Conservation (phyloP, 2,329 filamentous ascomycete genomes). For the Trichoderma guizhouense region DNA sequence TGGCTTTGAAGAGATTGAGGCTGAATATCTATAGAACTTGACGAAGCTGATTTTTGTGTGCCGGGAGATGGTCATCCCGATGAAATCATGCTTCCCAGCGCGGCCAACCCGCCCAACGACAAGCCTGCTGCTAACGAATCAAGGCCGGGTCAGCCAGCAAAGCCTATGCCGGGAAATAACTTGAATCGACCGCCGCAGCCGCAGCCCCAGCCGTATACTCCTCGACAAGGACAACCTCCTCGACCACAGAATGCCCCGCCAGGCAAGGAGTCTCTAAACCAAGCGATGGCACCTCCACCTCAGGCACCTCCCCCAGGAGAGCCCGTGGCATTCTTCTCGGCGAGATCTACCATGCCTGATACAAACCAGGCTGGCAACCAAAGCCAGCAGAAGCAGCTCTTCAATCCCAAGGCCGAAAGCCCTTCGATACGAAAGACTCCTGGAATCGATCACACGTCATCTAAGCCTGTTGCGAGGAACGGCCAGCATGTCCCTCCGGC, state of each 20-base stretch:
- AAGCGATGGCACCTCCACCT: conserved; percentile 25
- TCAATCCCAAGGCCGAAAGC: conserved; percentile 72
- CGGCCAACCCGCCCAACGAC: conserved; percentile 22
- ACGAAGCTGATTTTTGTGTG: conserved; percentile 73
- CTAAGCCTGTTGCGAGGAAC: conserved; percentile 64
- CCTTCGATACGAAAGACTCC: conserved; percentile 87
- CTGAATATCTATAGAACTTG: conserved; percentile 57
- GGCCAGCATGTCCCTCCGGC: conserved; percentile 50
- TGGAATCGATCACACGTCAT: conserved; percentile 77
- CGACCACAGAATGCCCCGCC: conserved; percentile 22
- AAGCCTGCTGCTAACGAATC: conserved; percentile 22
- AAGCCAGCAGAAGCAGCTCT: conserved; percentile 47
- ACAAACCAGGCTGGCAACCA: conserved; percentile 40
- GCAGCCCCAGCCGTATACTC: conserved; percentile 31
- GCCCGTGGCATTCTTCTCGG: conserved; percentile 66
- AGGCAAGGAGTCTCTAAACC: conserved; percentile 22
- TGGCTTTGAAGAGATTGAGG: conserved; percentile 36
- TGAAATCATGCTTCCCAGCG: conserved; percentile 60
- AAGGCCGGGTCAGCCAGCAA: conserved; percentile 22
- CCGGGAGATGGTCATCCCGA: conserved; percentile 69
- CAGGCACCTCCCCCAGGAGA: conserved; percentile 37
- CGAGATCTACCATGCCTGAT: conserved; percentile 44
- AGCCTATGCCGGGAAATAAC: conserved; percentile 22
- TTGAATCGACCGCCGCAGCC: conserved; percentile 28
- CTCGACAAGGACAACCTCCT: conserved; percentile 28